Conservation (phyloP, 2,329 filamentous ascomycete genomes). For the Trichoderma arundinaceum region DNA sequence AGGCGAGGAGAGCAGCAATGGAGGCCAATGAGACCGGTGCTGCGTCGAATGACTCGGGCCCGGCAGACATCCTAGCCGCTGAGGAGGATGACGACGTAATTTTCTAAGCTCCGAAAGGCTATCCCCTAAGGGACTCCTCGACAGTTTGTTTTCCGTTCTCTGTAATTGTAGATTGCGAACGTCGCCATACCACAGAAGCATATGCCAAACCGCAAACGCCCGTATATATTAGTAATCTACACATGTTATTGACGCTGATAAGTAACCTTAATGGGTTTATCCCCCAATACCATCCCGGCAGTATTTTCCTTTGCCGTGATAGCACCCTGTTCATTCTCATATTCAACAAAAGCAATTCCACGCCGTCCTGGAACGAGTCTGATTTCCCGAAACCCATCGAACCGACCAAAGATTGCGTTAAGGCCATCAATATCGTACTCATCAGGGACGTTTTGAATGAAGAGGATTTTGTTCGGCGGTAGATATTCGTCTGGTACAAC, state of each 20-base stretch:
- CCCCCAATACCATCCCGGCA: constrained; percentile 78
- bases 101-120: constrained; percentile 60
- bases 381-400: constrained; percentile 93
- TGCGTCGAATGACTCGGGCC: constrained; percentile 46
- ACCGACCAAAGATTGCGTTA: constrained; percentile 80
- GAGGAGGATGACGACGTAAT: constrained; percentile 86
- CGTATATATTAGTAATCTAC: constrained; percentile 5
- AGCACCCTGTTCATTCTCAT: constrained; percentile 86
- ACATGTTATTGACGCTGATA: constrained; percentile 81
- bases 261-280: constrained; percentile 87
- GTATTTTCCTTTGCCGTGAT: constrained; percentile 95
- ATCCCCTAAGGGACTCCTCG: neutral
- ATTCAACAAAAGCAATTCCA: constrained; percentile 95
- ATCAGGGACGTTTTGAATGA: constrained; percentile 89
- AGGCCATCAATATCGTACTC: constrained; percentile 83
- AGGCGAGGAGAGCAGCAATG: constrained; percentile 67
- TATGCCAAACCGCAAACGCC: constrained; percentile 11
- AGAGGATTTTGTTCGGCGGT: constrained; percentile 95
- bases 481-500: constrained; percentile 97
- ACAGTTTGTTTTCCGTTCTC: constrained; percentile 14
- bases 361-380: constrained; percentile 83
- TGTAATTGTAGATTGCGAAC: constrained; percentile 20
- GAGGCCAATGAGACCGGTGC: constrained; percentile 46
- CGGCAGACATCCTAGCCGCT: constrained; percentile 72
- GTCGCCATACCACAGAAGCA: neutral